A percentile compares a stretch with the other conserved stretches of the same genome.
phyloP scores from a whole-genome alignment of 495 filamentous ascomycete species.

The Penicillium turbatum region DNA sequence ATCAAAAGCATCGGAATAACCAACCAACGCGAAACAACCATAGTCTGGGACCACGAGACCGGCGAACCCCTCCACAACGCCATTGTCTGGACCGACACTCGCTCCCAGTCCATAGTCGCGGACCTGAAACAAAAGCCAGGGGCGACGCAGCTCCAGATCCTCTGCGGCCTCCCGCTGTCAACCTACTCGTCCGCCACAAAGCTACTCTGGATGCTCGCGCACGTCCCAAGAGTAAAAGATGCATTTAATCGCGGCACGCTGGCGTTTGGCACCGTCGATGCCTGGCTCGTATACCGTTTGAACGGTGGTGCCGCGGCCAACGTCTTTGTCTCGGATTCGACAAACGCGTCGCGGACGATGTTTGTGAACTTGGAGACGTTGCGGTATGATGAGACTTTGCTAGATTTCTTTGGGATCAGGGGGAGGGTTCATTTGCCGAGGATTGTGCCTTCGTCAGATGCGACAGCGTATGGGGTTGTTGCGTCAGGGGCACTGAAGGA shows the following conservation, averaged over 20 bases:
- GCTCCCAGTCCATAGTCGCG: conserved; percentile 71
- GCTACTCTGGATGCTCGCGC: conserved; percentile 76
- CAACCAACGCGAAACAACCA: conserved; percentile 91
- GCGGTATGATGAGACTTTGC: conserved; percentile 76
- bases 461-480: conserved; percentile 66
- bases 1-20: conserved; percentile 89
- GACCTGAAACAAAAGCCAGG: conserved; percentile 63
- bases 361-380: conserved; percentile 86
- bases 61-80: conserved; percentile 85
- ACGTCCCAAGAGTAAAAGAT: conserved; percentile 66
- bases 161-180: conserved; percentile 86
- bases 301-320: conserved; percentile 70
- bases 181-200: conserved; percentile 93
- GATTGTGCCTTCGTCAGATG: conserved; percentile 82
- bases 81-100: conserved; percentile 92
- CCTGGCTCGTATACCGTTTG: conserved; percentile 86
- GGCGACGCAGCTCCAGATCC: conserved; percentile 60
- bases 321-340: conserved; percentile 82
- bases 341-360: conserved; percentile 94
- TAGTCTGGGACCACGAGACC: conserved; percentile 85
- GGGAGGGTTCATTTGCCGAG: conserved; percentile 66
- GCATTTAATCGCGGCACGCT: conserved; percentile 76
- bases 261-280: conserved; percentile 88
- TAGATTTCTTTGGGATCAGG: conserved; percentile 81
- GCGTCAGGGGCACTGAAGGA: conserved; percentile 61